Percentiles rank a stretch among this genome's conserved stretches.
phyloP scores from a whole-genome alignment of 1,284 basidiomycete genomes.

The Phellopilus nigrolimitatus region DNA sequence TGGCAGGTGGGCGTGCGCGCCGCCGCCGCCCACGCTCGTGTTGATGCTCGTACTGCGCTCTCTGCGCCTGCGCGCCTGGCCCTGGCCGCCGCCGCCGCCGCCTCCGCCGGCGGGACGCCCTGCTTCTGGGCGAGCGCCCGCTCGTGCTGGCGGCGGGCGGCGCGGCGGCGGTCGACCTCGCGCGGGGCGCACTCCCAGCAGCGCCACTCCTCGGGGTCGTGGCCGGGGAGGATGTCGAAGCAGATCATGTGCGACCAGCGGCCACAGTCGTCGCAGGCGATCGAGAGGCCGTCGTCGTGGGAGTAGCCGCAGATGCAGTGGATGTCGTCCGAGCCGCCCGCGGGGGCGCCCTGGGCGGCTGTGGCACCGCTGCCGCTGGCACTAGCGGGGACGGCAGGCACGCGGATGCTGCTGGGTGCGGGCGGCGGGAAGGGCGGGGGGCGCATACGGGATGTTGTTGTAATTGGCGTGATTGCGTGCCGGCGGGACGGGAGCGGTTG shows the following conservation, averaged over 20 bases:
- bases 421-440: constrained; percentile 17
- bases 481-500: background rate
- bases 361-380: constrained; percentile 16
- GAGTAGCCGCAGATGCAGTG: constrained; percentile 70
- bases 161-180: constrained; percentile 30
- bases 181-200: constrained; percentile 59
- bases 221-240: constrained; percentile 64
- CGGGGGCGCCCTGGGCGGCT: background rate
- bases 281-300: constrained; percentile 88
- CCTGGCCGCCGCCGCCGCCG: constrained; percentile 24
- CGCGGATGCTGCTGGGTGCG: constrained; percentile 22
- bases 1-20: no score
- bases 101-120: constrained; percentile 31
- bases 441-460: background rate
- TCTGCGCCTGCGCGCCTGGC: constrained; percentile 22
- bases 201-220: constrained; percentile 66
- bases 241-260: constrained; percentile 92
- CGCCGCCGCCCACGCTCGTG: background rate
- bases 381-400: constrained; percentile 24
- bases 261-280: constrained; percentile 86
- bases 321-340: constrained; percentile 43
- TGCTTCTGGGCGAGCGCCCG: constrained; percentile 45
- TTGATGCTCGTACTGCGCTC: background rate
- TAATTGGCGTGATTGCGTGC: background rate
- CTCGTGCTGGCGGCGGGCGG: constrained; percentile 22